These are phyloP conservation scores for Coemansia sp. DNA, from an alignment of 192 early-diverging fungal species.

Conservation along the genomic window DNA sequence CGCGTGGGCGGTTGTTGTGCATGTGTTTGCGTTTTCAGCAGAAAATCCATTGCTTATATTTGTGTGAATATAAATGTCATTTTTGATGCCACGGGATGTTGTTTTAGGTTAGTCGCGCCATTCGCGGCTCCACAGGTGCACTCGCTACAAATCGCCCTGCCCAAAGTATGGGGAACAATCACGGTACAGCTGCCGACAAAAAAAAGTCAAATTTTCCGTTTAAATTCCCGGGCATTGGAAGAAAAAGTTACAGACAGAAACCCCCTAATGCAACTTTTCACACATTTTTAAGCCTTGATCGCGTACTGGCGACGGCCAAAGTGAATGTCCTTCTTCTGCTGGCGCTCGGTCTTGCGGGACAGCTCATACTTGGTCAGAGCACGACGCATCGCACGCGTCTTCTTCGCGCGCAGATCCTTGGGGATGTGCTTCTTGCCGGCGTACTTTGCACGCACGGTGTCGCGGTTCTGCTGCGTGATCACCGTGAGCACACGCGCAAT, in stretches of 20 bases:
- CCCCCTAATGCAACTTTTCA: too few relatives aligned
- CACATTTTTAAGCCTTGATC: constrained; percentile 66
- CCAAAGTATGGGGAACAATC: too few relatives aligned
- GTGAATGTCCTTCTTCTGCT: constrained; percentile 83
- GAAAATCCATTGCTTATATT: constrained; percentile 25
- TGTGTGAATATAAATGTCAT: too few relatives aligned
- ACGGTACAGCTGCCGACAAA: background rate
- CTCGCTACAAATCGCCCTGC: too few relatives aligned
- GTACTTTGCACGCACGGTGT: constrained; percentile 85
- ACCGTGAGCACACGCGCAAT: constrained; percentile 95
- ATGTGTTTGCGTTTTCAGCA: constrained; percentile 8
- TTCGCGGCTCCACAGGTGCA: too few relatives aligned
- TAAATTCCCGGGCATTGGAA: too few relatives aligned
- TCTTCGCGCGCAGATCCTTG: constrained; percentile 96
- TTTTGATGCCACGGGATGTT: too few relatives aligned
- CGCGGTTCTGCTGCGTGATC: constrained; percentile 89
- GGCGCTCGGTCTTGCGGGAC: constrained; percentile 78
- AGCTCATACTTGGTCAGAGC: constrained; percentile 81
- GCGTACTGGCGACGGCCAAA: constrained; percentile 93
- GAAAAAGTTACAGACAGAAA: too few relatives aligned
- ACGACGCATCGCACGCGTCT: constrained; percentile 97
- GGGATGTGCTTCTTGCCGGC: constrained; percentile 93
- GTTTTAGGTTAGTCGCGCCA: too few relatives aligned
- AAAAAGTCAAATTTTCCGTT: background rate
- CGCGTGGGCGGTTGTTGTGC: background rate